Conservation (phyloP, 192 early-diverging fungal species). For the Podila verticillata region DNA sequence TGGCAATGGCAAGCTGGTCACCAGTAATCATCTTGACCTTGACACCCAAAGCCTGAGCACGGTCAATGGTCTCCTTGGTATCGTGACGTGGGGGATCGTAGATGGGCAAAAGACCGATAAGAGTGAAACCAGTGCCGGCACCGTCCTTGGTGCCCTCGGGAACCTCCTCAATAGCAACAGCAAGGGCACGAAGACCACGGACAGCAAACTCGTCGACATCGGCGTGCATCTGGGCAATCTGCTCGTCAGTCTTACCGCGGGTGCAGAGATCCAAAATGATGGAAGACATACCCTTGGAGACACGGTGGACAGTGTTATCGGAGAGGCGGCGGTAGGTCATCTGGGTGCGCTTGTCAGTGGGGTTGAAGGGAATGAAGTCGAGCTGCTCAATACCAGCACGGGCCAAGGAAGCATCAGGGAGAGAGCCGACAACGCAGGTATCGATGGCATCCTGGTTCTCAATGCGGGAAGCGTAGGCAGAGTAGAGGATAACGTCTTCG, state of each 20-base stretch:
- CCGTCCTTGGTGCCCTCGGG: conserved; percentile 65
- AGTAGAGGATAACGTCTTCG: conserved; percentile 71
- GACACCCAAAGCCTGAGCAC: conserved; percentile 77
- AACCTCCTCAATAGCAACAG: conserved; percentile 76
- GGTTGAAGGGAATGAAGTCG: conserved; percentile 79
- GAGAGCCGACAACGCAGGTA: conserved; percentile 75
- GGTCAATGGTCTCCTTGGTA: conserved; percentile 83
- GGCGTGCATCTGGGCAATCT: conserved; percentile 66
- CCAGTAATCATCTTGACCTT: conserved; percentile 96
- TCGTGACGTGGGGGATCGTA: conserved; percentile 83
- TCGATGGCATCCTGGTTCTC: conserved; percentile 88
- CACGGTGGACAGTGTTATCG: conserved; percentile 72
- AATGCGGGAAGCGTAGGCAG: conserved; percentile 79
- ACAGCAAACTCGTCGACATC: conserved; percentile 60
- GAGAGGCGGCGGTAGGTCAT: conserved; percentile 72
- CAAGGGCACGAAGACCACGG: conserved; percentile 71
- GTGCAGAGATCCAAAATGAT: conserved; percentile 77
- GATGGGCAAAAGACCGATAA: conserved; percentile 79
- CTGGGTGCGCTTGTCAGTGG: conserved; percentile 81
- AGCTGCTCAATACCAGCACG: conserved; percentile 74
- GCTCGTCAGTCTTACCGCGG: conserved; percentile 72
- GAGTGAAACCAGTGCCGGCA: conserved; percentile 71
- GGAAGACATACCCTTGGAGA: conserved; percentile 81
- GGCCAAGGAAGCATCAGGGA: conserved; percentile 63
- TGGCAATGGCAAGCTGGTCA: conserved; percentile 73